Base-by-base conservation (phyloP, 345 rosid species). In the Firmiana major region DNA sequence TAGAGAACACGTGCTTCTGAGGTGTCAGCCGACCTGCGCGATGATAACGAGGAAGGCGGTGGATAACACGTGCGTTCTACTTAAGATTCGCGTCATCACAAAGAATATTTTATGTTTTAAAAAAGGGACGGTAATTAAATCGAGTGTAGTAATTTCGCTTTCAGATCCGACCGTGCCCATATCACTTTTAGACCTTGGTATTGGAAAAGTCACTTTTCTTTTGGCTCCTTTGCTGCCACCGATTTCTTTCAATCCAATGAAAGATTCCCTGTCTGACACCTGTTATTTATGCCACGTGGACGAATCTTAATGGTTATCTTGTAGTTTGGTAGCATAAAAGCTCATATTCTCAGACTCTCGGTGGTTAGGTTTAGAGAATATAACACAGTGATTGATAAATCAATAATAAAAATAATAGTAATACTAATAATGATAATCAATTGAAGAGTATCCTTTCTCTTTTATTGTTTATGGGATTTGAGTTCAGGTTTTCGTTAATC, bases 11-110 rank as follows among this genome's bases (percentile, higher is more conserved):
- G 76, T 63, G 81, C 40, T 49, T 59, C 17, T 28, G 75, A 74
- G 42, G 63, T 11, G 77, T 2, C 9, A 63, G 84, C 80, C 83
- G 85, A 81, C 79, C 19, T 63, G 28, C 6, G 16, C 17, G 76
- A 45, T 34, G n/a, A 24, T 15, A 38, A 67, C 40, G 53, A 10
- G 22, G 64, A 6, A 31, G 75, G 2, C 86, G 78, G 75, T 38
- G 80, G 43, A 13, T 36, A 38, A 72, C 83, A 54, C 87, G 79
- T 81, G 81, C 65, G 12, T 4, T 66, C 63, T 46, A 10, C 76
- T 38, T 3, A 49, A 73, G 79, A 84, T 75, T 60, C 74, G 74
- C 77, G 82, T 75, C 76, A 64, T 12, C 83, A 21, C 48, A 19
- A 54, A n/a, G 11, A 58, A 31, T 74, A 71, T 71, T 71, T 71